Percentiles rank a stretch among this genome's conserved stretches.
phyloP scores from a whole-genome alignment of 768 basidiomycete genomes.

The Chlorophyllum brunneum region DNA sequence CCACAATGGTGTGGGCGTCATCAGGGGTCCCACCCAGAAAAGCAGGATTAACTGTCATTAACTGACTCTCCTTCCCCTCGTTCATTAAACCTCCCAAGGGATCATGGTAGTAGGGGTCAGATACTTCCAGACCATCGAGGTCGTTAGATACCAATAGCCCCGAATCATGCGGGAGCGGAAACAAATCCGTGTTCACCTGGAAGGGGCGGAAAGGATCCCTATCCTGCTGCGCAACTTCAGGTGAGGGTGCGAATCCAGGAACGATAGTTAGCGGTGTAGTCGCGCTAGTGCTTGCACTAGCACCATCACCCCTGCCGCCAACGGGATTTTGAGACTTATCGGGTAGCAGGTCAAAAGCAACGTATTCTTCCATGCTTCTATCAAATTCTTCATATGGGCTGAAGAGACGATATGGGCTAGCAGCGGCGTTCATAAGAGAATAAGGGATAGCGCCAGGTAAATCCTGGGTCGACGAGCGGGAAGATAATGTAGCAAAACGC shows the following conservation, averaged over 20 bases:
- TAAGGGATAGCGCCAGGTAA: not conserved
- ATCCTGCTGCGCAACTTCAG: not conserved
- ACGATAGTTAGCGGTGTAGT: not conserved
- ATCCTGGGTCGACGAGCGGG: not conserved
- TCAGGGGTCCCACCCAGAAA: not conserved
- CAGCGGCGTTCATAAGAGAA: not conserved
- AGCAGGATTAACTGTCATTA: slow-evolving; percentile 3
- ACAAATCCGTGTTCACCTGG: not conserved
- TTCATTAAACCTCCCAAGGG: not conserved
- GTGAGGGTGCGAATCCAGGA: not conserved
- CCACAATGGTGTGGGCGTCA: not conserved
- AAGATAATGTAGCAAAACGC: not conserved
- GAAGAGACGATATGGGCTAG: not conserved
- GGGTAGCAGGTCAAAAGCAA: not conserved
- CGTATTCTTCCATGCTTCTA: not conserved
- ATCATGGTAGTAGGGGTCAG: not conserved
- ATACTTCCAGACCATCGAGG: not conserved
- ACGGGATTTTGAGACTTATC: not conserved
- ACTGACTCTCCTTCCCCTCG: not conserved
- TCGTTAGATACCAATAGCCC: not conserved
- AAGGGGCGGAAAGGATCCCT: not conserved
- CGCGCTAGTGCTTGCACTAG: not conserved
- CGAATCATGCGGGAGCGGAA: not conserved
- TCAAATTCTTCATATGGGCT: not conserved
- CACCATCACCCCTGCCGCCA: not conserved